A percentile compares a stretch with the other conserved stretches of the same genome.
phyloP scores from a whole-genome alignment of 768 basidiomycete species.

The Termitomyces sp. region DNA sequence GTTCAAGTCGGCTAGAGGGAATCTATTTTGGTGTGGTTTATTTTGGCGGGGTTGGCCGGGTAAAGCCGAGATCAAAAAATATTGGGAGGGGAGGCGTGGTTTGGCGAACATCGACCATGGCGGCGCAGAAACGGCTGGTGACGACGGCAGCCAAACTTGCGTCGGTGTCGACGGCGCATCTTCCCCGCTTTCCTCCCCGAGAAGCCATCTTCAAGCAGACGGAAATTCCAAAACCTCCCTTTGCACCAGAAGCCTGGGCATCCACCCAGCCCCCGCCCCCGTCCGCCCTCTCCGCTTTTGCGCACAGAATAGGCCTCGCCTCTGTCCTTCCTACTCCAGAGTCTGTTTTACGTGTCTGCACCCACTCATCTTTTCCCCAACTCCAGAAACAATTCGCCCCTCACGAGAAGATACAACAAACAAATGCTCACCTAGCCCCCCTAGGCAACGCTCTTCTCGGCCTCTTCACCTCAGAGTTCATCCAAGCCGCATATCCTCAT shows the following conservation, averaged over 20 bases:
- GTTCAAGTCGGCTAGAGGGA: conserved; percentile 9
- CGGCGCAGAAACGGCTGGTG: conserved; percentile 49
- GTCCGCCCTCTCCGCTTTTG: conserved; percentile 68
- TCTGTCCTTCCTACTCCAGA: conserved; percentile 49
- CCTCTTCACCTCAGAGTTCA: conserved; percentile 81
- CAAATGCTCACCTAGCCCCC: conserved; percentile 70
- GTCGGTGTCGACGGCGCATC: conserved; percentile 50
- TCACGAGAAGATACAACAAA: conserved; percentile 42
- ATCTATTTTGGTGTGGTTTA: neutral
- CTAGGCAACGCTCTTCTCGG: conserved; percentile 89
- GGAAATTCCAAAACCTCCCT: conserved; percentile 32
- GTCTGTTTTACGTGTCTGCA: conserved; percentile 67
- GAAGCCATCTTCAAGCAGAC: conserved; percentile 34
- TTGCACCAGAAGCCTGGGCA: conserved; percentile 67
- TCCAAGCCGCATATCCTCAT: conserved; percentile 79
- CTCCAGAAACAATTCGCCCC: conserved; percentile 55
- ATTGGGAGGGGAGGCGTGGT: conserved; percentile 12
- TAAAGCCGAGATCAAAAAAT: conserved; percentile 25
- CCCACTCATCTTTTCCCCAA: conserved; percentile 63
- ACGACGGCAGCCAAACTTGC: conserved; percentile 18
- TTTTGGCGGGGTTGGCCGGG: conserved; percentile 9
- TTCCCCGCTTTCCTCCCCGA: conserved; percentile 58
- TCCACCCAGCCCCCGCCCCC: conserved; percentile 65
- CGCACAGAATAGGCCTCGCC: conserved; percentile 69
- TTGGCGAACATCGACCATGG: conserved; percentile 31